Evolutionary conservation across 2,329 filamentous ascomycete species (phyloP).

Genomic region (Exophiala bonariae): DNA sequence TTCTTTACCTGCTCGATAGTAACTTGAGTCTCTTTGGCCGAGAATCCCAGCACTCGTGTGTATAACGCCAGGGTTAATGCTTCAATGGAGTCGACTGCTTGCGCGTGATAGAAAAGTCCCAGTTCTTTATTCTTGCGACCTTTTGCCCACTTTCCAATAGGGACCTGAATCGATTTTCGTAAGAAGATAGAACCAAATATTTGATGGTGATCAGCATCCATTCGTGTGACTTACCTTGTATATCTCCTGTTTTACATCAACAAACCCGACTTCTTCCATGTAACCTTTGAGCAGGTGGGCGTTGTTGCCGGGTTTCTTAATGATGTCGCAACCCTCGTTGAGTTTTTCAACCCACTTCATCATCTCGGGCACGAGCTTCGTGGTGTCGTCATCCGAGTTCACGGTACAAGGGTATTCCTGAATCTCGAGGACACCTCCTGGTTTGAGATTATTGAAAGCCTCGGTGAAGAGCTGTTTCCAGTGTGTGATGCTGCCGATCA

Average conservation of each 20-base stretch:
- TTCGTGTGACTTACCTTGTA: slow-evolving; percentile 24
- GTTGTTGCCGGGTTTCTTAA: background rate
- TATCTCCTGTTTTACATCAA: slow-evolving; percentile 29
- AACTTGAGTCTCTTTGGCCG: slow-evolving; percentile 30
- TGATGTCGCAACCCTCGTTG: background rate
- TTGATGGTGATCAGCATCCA: no score
- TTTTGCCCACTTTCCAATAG: slow-evolving; percentile 33
- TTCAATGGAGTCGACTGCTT: slow-evolving; percentile 35
- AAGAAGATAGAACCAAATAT: slow-evolving; percentile 11
- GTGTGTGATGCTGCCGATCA: slow-evolving; percentile 9
- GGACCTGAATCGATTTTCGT: slow-evolving; percentile 25
- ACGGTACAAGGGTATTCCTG: slow-evolving; percentile 5
- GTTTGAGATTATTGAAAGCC: slow-evolving; percentile 12
- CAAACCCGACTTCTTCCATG: slow-evolving; percentile 30
- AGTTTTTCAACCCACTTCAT: background rate
- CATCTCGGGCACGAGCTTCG: background rate
- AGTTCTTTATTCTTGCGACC: slow-evolving; percentile 30
- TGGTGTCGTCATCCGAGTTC: slow-evolving; percentile 2
- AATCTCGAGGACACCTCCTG: slow-evolving; percentile 29
- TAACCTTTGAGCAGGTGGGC: slow-evolving; percentile 17
- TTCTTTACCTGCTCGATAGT: slow-evolving; percentile 3
- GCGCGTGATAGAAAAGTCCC: slow-evolving; percentile 33
- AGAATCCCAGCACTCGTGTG: slow-evolving; percentile 36
- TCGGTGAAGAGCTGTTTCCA: background rate
- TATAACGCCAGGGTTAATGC: slow-evolving; percentile 38